Conservation (phyloP, 2,329 filamentous ascomycete species). For the Verticillium longisporum region DNA sequence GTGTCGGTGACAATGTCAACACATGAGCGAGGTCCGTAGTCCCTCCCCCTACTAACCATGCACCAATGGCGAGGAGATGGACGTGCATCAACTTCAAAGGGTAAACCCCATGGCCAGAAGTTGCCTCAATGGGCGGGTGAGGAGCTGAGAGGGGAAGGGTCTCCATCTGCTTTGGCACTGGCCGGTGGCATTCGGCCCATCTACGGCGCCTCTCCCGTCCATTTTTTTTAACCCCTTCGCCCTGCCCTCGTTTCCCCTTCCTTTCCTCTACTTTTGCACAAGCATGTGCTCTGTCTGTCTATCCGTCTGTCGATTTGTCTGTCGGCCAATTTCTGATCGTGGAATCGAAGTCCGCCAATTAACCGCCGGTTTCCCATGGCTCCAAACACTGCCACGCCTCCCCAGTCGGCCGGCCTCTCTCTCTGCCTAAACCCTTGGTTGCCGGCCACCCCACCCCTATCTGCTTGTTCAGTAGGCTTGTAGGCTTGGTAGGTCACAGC, state of each 20-base stretch:
- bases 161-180: neutral
- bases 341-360: neutral
- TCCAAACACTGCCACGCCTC: neutral
- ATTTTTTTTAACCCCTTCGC: neutral
- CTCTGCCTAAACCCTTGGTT: neutral
- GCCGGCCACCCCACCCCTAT: neutral
- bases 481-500: neutral
- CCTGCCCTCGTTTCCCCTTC: neutral
- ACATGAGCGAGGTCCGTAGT: too few relatives aligned
- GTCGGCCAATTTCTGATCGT: too few relatives aligned
- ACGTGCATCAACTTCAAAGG: too few relatives aligned
- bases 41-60: too few relatives aligned
- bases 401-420: neutral
- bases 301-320: too few relatives aligned
- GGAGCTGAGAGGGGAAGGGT: neutral
- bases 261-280: too few relatives aligned
- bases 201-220: neutral
- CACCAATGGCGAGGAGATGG: too few relatives aligned
- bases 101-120: too few relatives aligned
- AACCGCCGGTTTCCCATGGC: neutral
- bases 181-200: neutral
- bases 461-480: neutral
- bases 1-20: neutral
- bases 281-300: too few relatives aligned
- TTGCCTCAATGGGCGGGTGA: neutral